Evolutionary conservation across 2,329 filamentous ascomycete genomes (phyloP).

Genomic region (Aschersonia sp.): DNA sequence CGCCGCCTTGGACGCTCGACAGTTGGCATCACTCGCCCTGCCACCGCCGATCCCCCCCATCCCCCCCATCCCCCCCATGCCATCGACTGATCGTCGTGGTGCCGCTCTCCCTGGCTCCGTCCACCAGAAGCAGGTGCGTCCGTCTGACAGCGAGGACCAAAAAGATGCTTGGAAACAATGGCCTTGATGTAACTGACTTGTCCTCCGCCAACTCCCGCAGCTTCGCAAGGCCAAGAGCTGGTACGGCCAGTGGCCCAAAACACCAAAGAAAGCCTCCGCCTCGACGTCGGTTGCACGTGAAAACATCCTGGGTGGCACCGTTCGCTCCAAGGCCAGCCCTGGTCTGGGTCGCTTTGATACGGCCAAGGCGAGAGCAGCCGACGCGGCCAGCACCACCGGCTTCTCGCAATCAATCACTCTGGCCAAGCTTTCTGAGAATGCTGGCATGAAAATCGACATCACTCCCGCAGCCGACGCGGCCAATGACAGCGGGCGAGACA

Average conservation of each 20-base stretch:
- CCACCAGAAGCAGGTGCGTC: slow-evolving; percentile 6
- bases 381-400: slow-evolving; percentile 16
- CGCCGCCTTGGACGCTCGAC: background rate
- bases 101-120: background rate
- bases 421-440: slow-evolving; percentile 12
- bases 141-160: background rate
- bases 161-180: background rate
- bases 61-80: slow-evolving; percentile 2
- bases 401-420: slow-evolving; percentile 9
- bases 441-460: background rate
- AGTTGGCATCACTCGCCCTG: background rate
- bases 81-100: background rate
- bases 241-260: slow-evolving; percentile 48
- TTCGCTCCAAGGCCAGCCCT: slow-evolving; percentile 27
- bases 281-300: slow-evolving; percentile 47
- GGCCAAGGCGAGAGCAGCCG: slow-evolving; percentile 18
- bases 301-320: slow-evolving; percentile 42
- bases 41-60: background rate
- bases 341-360: slow-evolving; percentile 38
- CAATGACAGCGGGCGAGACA: background rate
- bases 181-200: background rate
- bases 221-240: slow-evolving; percentile 41
- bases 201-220: slow-evolving; percentile 14
- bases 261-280: slow-evolving; percentile 41
- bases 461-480: background rate